Conservation (phyloP, 148 eudicot species). For the Oxyria digyna region DNA sequence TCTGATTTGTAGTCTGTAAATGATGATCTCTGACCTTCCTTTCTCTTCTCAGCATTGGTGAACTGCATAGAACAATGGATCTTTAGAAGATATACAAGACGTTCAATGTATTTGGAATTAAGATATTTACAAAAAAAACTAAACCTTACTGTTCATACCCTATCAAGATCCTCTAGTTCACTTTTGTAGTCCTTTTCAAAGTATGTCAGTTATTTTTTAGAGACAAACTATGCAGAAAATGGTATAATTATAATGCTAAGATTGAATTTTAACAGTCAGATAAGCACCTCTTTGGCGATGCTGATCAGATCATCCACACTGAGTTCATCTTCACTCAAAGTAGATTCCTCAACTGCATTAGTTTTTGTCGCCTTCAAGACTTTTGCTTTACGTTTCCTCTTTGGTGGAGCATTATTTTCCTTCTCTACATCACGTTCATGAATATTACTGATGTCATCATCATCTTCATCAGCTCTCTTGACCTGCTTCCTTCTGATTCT, state of each 20-base stretch:
- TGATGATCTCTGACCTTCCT: conserved; percentile 15
- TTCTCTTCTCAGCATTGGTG: conserved; percentile 22
- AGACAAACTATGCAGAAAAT: not conserved
- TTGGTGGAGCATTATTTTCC: conserved; percentile 16
- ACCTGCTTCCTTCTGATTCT: conserved; percentile 16
- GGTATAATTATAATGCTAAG: not conserved
- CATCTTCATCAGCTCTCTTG: conserved; percentile 14
- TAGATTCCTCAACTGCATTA: conserved; percentile 18
- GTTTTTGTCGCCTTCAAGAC: conserved; percentile 7
- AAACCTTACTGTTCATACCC: too few relatives aligned
- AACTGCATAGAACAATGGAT: conserved; percentile 25
- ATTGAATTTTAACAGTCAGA: conserved; percentile 3
- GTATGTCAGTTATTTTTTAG: too few relatives aligned
- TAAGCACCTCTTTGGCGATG: conserved; percentile 65
- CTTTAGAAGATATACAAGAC: not conserved
- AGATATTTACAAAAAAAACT: not conserved
- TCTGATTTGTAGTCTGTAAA: conserved; percentile 8
- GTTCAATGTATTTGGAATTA: not conserved
- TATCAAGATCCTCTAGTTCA: too few relatives aligned
- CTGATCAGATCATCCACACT: conserved; percentile 60
- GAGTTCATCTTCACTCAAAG: conserved; percentile 44
- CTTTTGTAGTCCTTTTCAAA: too few relatives aligned
- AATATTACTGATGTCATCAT: conserved; percentile 7
- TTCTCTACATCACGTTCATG: conserved; percentile 15
- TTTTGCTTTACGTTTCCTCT: conserved; percentile 14